Evolutionary conservation across 176 grass and related monocot species (phyloP).

Genomic region (Zoysia japonica): DNA sequence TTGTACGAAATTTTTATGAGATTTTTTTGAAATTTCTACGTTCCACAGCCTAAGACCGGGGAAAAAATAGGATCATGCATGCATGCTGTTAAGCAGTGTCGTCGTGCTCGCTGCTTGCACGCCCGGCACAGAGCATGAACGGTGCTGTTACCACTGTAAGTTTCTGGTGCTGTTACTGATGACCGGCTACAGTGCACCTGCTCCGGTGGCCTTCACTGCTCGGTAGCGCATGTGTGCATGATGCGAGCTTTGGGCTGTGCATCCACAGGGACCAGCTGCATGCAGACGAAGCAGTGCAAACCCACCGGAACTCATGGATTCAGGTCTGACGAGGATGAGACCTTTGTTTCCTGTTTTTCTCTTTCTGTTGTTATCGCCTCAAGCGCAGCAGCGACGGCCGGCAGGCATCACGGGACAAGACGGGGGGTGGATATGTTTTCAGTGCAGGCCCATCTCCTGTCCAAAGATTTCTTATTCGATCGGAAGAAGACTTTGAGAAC

Average conservation of each 20-base stretch:
- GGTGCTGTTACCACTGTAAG: not conserved
- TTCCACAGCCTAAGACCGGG: too few species aligned
- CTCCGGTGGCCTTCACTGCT: constrained; percentile 19
- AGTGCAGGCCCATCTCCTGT: constrained; percentile 10
- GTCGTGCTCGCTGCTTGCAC: not conserved
- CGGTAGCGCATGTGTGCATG: constrained; percentile 25
- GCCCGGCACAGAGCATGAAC: constrained; percentile 6
- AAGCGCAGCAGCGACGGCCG: too few species aligned
- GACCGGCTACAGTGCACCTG: not conserved
- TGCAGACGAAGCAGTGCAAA: not conserved
- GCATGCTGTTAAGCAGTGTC: too few species aligned
- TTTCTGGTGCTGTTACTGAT: constrained; percentile 1
- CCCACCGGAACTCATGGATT: constrained; percentile 24
- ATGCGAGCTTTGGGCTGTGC: constrained; percentile 38
- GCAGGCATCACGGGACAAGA: constrained; percentile 36
- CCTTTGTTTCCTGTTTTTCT: constrained; percentile 35
- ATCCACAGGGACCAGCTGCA: constrained; percentile 21
- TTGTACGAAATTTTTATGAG: too few species aligned
- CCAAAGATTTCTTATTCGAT: not conserved
- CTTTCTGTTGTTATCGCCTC: not conserved
- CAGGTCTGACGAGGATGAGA: not conserved
- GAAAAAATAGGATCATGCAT: not conserved
- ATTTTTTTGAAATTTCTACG: too few species aligned
- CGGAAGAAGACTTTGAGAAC: not conserved
- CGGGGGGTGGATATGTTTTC: constrained; percentile 32